Evolutionary conservation across 1,139 yeast species (phyloP).

Genomic region (Maudiozyma humilis): DNA sequence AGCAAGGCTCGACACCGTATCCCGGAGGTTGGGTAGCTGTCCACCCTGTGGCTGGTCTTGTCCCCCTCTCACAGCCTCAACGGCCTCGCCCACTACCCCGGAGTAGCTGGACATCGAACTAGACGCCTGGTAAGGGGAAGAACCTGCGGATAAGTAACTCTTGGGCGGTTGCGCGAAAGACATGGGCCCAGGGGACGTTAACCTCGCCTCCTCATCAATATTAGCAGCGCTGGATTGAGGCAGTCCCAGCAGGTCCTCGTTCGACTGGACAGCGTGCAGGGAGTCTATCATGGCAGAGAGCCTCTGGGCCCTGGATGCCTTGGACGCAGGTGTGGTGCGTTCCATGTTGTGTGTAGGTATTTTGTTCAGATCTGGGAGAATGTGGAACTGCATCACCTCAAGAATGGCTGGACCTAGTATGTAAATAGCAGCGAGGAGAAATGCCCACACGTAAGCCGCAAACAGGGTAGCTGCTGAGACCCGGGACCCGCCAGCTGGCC

Average conservation of each 20-base stretch:
- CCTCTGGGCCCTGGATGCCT: conserved; percentile 20
- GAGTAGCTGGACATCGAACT: conserved; percentile 39
- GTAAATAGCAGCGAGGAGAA: too few species aligned
- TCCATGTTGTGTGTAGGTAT: neutral
- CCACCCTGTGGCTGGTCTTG: conserved; percentile 7
- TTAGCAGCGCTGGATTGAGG: neutral
- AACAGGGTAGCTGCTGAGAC: too few species aligned
- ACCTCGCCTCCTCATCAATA: conserved; percentile 1
- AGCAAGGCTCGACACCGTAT: neutral
- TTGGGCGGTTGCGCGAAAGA: conserved; percentile 1
- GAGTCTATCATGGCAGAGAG: conserved; percentile 28
- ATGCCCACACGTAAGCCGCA: too few species aligned
- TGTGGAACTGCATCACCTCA: neutral
- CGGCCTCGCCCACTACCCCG: conserved; percentile 39
- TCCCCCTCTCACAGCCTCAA: conserved; percentile 35
- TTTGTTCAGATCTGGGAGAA: neutral
- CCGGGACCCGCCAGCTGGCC: too few species aligned
- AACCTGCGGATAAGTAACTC: conserved; percentile 6
- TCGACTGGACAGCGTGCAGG: conserved; percentile 14
- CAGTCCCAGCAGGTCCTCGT: conserved; percentile 8
- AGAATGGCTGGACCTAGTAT: neutral
- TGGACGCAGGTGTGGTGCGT: conserved; percentile 2
- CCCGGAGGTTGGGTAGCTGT: neutral
- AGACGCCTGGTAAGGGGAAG: conserved; percentile 30
- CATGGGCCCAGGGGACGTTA: conserved; percentile 1